Evolutionary conservation across 1,284 basidiomycete species (phyloP).

Genomic region (Schizopora paradoxa): DNA sequence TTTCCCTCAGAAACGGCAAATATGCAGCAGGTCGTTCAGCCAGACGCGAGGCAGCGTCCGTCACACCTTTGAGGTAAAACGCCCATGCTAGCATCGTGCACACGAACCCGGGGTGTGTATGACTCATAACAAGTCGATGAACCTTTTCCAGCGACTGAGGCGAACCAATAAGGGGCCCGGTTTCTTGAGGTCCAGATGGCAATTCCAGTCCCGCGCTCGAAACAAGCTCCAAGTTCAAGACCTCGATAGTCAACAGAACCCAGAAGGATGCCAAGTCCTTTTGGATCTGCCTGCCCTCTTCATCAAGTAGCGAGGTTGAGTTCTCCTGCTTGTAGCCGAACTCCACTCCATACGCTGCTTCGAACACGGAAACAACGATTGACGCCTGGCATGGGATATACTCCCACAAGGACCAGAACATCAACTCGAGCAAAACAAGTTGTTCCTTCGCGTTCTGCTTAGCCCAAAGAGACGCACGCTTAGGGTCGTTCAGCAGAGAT

Average conservation of each 20-base stretch:
- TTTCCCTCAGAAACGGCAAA: conserved; percentile 9
- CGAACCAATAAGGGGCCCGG: conserved; percentile 50
- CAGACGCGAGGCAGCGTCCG: conserved; percentile 10
- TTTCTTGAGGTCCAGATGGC: conserved; percentile 40
- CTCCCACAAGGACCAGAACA: conserved; percentile 85
- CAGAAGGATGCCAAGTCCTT: conserved; percentile 70
- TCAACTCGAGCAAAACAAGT: conserved; percentile 71
- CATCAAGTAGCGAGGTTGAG: conserved; percentile 64
- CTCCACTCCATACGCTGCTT: conserved; percentile 58
- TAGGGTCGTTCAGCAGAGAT: conserved; percentile 47
- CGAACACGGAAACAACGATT: conserved; percentile 57
- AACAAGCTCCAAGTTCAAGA: conserved; percentile 75
- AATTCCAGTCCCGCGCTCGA: conserved; percentile 54
- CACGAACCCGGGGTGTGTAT: conserved; percentile 12
- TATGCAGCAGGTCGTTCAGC: conserved; percentile 4
- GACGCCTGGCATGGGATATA: conserved; percentile 60
- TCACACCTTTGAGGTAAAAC: conserved; percentile 15
- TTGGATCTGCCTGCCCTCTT: conserved; percentile 60
- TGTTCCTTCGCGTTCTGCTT: conserved; percentile 80
- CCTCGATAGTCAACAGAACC: conserved; percentile 73
- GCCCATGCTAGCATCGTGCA: conserved; percentile 18
- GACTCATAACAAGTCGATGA: conserved; percentile 10
- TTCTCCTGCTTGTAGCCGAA: conserved; percentile 67
- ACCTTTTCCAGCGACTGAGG: conserved; percentile 43
- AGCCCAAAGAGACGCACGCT: conserved; percentile 64